Evolutionary conservation across 768 basidiomycete genomes (phyloP), one percentile per base, ranked within the genome.

Genomic region (Calocera cornea): DNA sequence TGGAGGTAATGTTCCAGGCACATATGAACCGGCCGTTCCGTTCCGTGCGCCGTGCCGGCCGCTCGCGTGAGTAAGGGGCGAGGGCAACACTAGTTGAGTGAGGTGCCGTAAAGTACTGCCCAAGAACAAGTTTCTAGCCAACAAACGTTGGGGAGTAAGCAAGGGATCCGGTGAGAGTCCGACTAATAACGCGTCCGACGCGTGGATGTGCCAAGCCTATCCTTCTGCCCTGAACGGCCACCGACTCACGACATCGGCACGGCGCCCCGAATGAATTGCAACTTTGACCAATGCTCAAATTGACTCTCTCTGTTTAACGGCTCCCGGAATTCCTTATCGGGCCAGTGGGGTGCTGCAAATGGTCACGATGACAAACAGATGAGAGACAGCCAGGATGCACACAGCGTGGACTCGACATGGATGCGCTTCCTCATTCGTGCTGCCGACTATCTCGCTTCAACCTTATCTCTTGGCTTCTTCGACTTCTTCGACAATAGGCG

Each of bases 131-230:
- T n/a, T n/a, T n/a, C n/a, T n/a, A n/a, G n/a, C n/a, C n/a, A n/a
- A n/a, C n/a, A n/a, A n/a, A n/a, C n/a, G n/a, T n/a, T n/a, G n/a
- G 36, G 36, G 14, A 38, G 36, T 38, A 38, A 38, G 44, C 44
- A 47, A 24, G 44, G 44, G 44, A 60, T 60, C 54, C 54, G 54
- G 54, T 60, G 54, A 29, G 54, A 60, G 54, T 14, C 54, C 54
- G 54, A 60, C 2, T 60, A n/a, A 11, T 50, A n/a, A 31, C 54
- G 54, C 54, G 54, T 33, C 54, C 19, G 3, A 19, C 44, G 19
- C 16, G 19, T 17, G 44, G 44, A 47, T 19, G 5, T 47, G 54
- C 54, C 54, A 60, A 60, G 54, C 31, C 54, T 60, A 29, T 33
- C 54, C 31, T 33, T 33, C 31, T 16, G 22, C 54, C 16, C 54